Percentiles rank a stretch among this genome's conserved stretches.
Conservation (phyloP, 495 filamentous ascomycete species). For the Lasiosphaeriaceae sp. region DNA sequence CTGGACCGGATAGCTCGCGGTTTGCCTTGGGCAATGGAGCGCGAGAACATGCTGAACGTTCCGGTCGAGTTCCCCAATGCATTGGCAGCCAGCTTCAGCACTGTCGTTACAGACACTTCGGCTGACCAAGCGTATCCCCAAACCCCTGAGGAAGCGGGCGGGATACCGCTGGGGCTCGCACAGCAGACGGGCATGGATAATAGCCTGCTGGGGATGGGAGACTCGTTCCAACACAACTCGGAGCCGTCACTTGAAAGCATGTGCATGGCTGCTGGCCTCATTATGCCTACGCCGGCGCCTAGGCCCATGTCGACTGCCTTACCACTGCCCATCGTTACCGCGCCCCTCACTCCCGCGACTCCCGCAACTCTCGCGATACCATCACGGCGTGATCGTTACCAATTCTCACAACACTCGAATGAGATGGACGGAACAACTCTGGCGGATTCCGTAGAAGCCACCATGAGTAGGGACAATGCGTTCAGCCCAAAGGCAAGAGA, state of each 20-base stretch:
- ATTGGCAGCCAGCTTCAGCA: slow-evolving; percentile 11
- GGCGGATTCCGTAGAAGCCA: neutral
- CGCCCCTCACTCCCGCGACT: no score
- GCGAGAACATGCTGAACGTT: slow-evolving; percentile 11
- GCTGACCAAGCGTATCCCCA: no score
- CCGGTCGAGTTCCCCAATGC: slow-evolving; percentile 23
- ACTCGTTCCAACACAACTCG: neutral
- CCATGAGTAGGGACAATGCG: neutral
- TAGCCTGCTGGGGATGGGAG: neutral
- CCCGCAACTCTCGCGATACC: no score
- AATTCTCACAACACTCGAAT: neutral
- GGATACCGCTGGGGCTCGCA: no score
- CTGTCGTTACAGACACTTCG: neutral
- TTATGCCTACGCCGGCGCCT: no score
- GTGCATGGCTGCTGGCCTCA: slow-evolving; percentile 1
- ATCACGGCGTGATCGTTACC: no score
- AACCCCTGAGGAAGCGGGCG: no score
- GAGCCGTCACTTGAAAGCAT: neutral
- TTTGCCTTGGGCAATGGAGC: slow-evolving; percentile 20
- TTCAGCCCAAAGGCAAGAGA: no score
- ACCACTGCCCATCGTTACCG: no score
- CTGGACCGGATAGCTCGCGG: slow-evolving; percentile 18
- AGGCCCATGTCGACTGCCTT: no score
- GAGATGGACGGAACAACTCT: no score
- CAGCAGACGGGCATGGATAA: neutral